phyloP scores from a whole-genome alignment of 2,329 filamentous ascomycete species.

The Colletotrichum cereale region DNA sequence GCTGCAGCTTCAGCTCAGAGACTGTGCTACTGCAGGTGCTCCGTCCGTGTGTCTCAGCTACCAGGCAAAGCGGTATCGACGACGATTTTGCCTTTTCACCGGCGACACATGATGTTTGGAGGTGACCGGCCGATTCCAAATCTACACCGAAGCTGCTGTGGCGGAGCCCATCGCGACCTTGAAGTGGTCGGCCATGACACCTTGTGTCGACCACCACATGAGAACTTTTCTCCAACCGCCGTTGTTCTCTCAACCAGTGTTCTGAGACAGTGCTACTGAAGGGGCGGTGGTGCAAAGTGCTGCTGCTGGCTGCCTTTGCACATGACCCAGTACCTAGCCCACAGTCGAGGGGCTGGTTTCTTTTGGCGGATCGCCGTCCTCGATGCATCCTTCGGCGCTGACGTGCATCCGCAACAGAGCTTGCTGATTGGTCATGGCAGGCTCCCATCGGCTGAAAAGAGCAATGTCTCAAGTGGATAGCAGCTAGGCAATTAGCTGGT shows the following conservation, averaged over 20 bases:
- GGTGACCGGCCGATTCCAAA: conserved; percentile 8
- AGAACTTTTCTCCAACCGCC: not conserved
- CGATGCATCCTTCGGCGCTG: conserved; percentile 37
- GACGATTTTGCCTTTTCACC: conserved; percentile 13
- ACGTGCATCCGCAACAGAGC: conserved; percentile 6
- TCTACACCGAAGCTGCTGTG: conserved; percentile 26
- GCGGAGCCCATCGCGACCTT: conserved; percentile 17
- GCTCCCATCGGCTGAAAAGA: conserved; percentile 9
- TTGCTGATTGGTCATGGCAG: conserved; percentile 15
- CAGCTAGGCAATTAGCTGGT: not conserved
- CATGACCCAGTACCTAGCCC: not conserved
- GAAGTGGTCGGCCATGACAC: conserved; percentile 12
- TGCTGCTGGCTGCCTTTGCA: conserved; percentile 12
- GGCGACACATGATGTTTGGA: conserved; percentile 24
- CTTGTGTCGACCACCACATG: conserved; percentile 4
- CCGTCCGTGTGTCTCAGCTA: conserved; percentile 20
- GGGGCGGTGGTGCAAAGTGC: conserved; percentile 33
- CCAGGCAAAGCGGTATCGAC: not conserved
- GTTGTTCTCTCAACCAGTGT: not conserved
- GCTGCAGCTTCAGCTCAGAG: conserved; percentile 24
- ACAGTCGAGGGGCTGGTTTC: conserved; percentile 18
- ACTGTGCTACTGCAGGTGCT: conserved; percentile 21
- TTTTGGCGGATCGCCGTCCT: conserved; percentile 30
- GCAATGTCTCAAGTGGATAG: conserved; percentile 30
- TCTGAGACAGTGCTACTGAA: not conserved